Percentiles rank a stretch among this genome's conserved stretches.
These are phyloP conservation scores for Picochlorum sp. DNA, from an alignment of 139 green algal genomes.

Conservation along the genomic window DNA sequence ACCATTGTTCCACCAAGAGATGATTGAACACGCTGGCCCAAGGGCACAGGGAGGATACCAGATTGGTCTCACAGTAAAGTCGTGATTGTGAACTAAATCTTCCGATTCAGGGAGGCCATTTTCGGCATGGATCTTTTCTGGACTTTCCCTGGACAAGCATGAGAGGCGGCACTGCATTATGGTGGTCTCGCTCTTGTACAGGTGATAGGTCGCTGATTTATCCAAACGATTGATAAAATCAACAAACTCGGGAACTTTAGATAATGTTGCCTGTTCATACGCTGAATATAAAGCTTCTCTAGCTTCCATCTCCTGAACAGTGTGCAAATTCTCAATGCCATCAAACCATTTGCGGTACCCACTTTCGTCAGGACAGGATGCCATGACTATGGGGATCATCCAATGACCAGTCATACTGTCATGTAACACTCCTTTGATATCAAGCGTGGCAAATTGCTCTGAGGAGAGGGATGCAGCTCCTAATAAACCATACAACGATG, in stretches of 20 bases:
- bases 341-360: slow-evolving; percentile 24
- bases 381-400: slow-evolving; percentile 43
- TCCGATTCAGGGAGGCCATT: background rate
- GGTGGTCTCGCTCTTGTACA: slow-evolving; percentile 30
- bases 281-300: slow-evolving; percentile 59
- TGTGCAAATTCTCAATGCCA: slow-evolving; percentile 38
- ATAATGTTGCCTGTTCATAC: slow-evolving; percentile 54
- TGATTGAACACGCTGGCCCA: background rate
- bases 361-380: background rate
- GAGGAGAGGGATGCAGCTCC: slow-evolving; percentile 28
- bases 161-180: background rate
- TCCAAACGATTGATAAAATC: slow-evolving; percentile 64
- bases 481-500: slow-evolving; percentile 45
- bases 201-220: slow-evolving; percentile 36
- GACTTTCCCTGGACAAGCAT: background rate
- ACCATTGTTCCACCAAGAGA: background rate
- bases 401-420: slow-evolving; percentile 59
- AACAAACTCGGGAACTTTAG: slow-evolving; percentile 76
- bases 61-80: slow-evolving; percentile 49
- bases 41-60: slow-evolving; percentile 50
- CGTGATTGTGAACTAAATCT: slow-evolving; percentile 12
- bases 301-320: slow-evolving; percentile 58
- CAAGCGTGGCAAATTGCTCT: slow-evolving; percentile 34
- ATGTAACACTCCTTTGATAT: slow-evolving; percentile 69
- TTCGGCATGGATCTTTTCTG: background rate